Evolutionary conservation across 176 grass and related monocot species (phyloP), one percentile per base, ranked within the genome.

Genomic region (Canna indica): DNA sequence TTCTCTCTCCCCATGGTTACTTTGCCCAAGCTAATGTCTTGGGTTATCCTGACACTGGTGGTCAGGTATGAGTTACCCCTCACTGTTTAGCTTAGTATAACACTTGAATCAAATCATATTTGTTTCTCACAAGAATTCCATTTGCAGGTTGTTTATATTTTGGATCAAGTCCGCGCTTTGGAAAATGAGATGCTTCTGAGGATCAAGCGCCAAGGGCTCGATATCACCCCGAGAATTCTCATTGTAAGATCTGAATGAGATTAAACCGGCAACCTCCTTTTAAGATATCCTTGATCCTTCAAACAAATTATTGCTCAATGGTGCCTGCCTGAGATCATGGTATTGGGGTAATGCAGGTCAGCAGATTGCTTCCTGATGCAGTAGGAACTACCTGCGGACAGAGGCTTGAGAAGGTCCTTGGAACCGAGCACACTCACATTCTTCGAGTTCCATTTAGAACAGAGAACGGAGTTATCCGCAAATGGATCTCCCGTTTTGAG

Each of bases 401-500:
- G 71, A 84, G 87, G 64, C 84, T 99, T 45, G 94, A 99, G 78
- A 99, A 99, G 82, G 94, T 99, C 41, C 80, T 99, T 33, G 94
- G 94, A 26, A 99, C 94, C 1, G 90, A 99, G 67, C 90, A 99
- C 84, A 93, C 89, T 17, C 94, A 99, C 47, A 93, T 99, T 70
- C 84, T 99, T 4, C 94, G 94, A 78, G 94, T 99, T 53, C 94
- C 94, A 65, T 99, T 99, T 67, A 90, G 86, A 85, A 93, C 86
- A 26, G 94, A 99, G 28, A 80, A 85, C 47, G 94, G 94, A 64
- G 88, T 88, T 30, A 82, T 99, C 80, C 94, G 94, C 75, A 99
- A 99, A 75, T 99, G 94, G 94, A 99, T 99, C 82, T 99, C 94
- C 0, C 94, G 94, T 65, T 99, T 99, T 58, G 94, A 99, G 87